Base-by-base conservation (phyloP, 495 filamentous ascomycete genomes). In the Schizothecium vesticola region DNA sequence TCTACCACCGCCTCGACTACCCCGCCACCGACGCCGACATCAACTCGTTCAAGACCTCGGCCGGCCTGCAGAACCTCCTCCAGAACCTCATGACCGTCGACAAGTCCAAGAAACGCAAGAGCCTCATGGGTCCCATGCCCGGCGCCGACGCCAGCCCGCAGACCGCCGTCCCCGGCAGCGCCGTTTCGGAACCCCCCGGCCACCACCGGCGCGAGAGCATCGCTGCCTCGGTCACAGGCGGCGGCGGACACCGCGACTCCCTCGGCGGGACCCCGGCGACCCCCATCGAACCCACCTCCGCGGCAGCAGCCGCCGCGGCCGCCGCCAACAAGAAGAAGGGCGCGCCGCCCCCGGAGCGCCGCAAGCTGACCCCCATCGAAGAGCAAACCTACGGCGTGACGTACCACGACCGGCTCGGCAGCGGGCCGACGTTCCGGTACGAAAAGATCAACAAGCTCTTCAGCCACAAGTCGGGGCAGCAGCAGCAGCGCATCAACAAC, bases 1-100 rank as follows among this genome's bases (percentile, higher is more conserved):
- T 98, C n/a, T 95, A 95, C 77, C 86, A 87, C 67, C 87, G 93
- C 66, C 88, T 98, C 12, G 93, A 97, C 68, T 88, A 89, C 67
- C 91, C 91, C 8, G 84, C 87, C 67, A 91, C 87, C 67, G 84
- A 88, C 43, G 83, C 88, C 67, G 84, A 85, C 68, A 85, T 86
- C 71, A 91, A 85, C 70, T 86, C 89, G 10, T 96, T 96, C 80
- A 89, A 89, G 69, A 88, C 89, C 51, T 94, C 90, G 68, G 84
- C 89, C 72, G 94, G 91, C 10, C 84, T 99, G 0, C 86, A 88
- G 26, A 86, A 88, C 62, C 86, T 99, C 13, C 86, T 97, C 59
- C 89, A 93, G 70, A 91, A 89, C 63, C 88, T 99, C 61, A 81
- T 86, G 73, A 87, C 86, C 67, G 86, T 88, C 51, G 93, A 97